Evolutionary conservation across 2,329 filamentous ascomycete species (phyloP).

Genomic region (Mycosphaerella arachidis): DNA sequence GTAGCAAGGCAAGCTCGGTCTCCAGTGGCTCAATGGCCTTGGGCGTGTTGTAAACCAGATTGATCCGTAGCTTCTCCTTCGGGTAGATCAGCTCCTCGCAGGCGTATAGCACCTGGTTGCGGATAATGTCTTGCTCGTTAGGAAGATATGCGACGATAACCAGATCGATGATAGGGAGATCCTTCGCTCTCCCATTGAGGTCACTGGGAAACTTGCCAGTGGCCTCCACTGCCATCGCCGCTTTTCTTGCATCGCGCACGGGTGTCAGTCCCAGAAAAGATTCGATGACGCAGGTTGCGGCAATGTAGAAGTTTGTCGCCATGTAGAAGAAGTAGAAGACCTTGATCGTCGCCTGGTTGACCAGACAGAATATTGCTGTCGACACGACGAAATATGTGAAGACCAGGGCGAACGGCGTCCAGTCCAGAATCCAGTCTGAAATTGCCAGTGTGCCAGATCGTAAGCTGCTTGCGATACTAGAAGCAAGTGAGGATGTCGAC

Average conservation of each 20-base stretch:
- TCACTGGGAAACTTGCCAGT: conserved; percentile 24
- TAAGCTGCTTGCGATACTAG: conserved; percentile 10
- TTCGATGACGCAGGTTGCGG: conserved; percentile 26
- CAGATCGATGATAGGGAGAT: conserved; percentile 43
- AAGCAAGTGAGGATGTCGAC: conserved; percentile 13
- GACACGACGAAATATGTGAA: conserved; percentile 29
- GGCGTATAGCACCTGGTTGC: conserved; percentile 45
- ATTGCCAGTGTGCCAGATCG: conserved; percentile 17
- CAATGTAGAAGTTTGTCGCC: conserved; percentile 32
- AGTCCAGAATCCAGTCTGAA: conserved; percentile 30
- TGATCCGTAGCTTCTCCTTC: conserved; percentile 44
- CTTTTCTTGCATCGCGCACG: conserved; percentile 26
- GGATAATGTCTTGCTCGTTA: conserved; percentile 49
- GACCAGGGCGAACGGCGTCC: conserved; percentile 29
- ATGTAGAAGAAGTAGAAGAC: conserved; percentile 34
- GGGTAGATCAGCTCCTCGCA: conserved; percentile 47
- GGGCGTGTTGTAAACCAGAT: conserved; percentile 48
- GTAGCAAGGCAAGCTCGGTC: conserved; percentile 38
- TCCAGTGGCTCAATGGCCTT: conserved; percentile 45
- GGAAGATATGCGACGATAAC: conserved; percentile 50
- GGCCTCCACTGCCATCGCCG: conserved; percentile 28
- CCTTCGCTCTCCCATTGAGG: conserved; percentile 22
- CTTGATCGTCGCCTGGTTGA: conserved; percentile 25
- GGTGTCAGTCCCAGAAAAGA: conserved; percentile 31
- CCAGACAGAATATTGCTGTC: conserved; percentile 30